A percentile compares a stretch with the other conserved stretches of the same genome.
These are phyloP conservation scores for Akanthomyces muscarius DNA, from an alignment of 2,329 filamentous ascomycete genomes.

Conservation along the genomic window DNA sequence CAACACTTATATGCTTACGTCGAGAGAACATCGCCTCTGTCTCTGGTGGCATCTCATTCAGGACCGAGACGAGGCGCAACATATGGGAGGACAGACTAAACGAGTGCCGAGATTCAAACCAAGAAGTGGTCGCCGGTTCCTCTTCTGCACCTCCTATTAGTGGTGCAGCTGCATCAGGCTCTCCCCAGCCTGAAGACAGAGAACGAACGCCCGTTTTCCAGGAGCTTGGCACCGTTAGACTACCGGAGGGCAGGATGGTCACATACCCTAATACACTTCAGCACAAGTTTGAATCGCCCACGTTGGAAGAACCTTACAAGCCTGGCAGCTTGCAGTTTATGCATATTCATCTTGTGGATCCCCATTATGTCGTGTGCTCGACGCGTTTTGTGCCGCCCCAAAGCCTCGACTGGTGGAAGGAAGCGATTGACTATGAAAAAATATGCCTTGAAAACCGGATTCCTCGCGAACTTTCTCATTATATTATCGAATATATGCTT, in stretches of 20 bases:
- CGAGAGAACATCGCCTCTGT: neutral
- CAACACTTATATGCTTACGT: neutral
- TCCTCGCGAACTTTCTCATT: neutral
- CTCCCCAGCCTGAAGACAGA: too few relatives aligned
- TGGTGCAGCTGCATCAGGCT: too few relatives aligned
- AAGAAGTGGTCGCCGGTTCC: neutral
- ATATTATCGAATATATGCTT: too few relatives aligned
- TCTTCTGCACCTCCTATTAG: neutral
- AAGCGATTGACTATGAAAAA: neutral
- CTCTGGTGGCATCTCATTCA: neutral
- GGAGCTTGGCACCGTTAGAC: neutral
- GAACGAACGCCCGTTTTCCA: too few relatives aligned
- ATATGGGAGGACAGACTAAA: neutral
- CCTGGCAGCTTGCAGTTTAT: neutral
- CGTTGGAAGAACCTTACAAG: neutral
- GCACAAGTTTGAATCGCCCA: constrained; percentile 1
- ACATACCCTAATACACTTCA: constrained; percentile 6
- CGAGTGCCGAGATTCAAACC: too few relatives aligned
- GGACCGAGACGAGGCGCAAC: neutral
- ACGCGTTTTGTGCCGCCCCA: constrained; percentile 1
- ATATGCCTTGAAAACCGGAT: neutral
- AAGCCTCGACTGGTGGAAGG: neutral
- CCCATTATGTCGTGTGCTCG: constrained; percentile 3
- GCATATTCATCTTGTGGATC: constrained; percentile 8
- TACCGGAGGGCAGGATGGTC: neutral